These are phyloP conservation scores for Juncus inflexus DNA, from an alignment of 176 grass and related monocot genomes.

Conservation along the genomic window DNA sequence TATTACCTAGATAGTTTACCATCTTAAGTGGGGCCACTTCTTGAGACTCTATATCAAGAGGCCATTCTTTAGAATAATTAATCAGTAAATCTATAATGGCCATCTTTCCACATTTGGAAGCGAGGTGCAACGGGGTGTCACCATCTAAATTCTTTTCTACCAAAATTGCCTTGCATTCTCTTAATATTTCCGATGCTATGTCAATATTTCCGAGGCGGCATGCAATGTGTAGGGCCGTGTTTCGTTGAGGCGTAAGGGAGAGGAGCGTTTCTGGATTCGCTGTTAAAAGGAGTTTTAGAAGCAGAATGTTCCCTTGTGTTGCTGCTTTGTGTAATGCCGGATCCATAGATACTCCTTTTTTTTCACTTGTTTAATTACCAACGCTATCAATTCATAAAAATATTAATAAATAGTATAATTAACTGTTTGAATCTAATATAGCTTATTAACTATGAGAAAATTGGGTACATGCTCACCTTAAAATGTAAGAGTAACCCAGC, in stretches of 20 bases:
- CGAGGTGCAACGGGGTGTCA: constrained; percentile 66
- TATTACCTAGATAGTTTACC: constrained; percentile 21
- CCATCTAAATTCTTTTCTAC: constrained; percentile 33
- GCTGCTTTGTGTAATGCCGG: constrained; percentile 39
- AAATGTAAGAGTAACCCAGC: too few species aligned
- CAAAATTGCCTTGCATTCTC: background rate
- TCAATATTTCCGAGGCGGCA: constrained; percentile 27
- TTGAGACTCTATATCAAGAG: background rate
- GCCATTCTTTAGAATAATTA: background rate
- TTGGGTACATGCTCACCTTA: too few species aligned
- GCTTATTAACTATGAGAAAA: too few species aligned
- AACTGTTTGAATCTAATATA: too few species aligned
- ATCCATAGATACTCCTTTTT: constrained; percentile 33
- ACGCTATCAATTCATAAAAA: too few species aligned
- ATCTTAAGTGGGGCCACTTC: constrained; percentile 17
- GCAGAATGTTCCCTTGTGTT: constrained; percentile 19
- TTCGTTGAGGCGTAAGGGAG: constrained; percentile 39
- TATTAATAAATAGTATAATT: too few species aligned
- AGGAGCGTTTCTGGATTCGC: background rate
- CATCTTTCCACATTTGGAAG: constrained; percentile 31
- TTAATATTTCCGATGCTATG: constrained; percentile 28
- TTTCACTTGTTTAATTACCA: constrained; percentile 1
- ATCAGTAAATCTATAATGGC: constrained; percentile 26
- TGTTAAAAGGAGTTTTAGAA: constrained; percentile 9
- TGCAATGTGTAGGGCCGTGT: constrained; percentile 58